Percentiles rank a stretch among this genome's conserved stretches.
These are phyloP conservation scores for Aegilops longissima DNA, from an alignment of 176 grass and related monocot genomes.

Conservation along the genomic window DNA sequence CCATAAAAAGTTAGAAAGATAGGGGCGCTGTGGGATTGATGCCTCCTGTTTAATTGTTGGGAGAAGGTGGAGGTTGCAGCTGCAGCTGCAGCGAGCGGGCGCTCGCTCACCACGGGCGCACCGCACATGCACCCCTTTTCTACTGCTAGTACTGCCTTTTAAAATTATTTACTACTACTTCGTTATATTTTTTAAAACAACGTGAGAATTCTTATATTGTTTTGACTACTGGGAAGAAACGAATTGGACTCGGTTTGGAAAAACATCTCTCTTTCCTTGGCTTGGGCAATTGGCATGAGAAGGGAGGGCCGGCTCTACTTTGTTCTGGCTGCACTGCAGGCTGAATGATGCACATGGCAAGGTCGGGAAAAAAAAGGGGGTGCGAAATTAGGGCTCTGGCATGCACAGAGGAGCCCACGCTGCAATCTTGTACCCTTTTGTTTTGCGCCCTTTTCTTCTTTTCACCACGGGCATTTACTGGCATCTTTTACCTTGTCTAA, in stretches of 20 bases:
- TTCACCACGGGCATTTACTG: background rate
- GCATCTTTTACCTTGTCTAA: background rate
- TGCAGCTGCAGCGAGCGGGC: background rate
- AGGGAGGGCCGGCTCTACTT: slow-evolving; percentile 38
- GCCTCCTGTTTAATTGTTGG: slow-evolving; percentile 40
- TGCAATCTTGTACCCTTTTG: slow-evolving; percentile 32
- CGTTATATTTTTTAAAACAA: too few relatives aligned
- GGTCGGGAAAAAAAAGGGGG: slow-evolving; percentile 29
- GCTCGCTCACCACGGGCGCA: background rate
- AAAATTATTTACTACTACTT: too few relatives aligned
- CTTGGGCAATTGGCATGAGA: slow-evolving; percentile 64
- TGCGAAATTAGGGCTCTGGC: slow-evolving; percentile 24
- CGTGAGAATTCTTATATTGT: too few relatives aligned
- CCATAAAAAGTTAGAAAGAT: slow-evolving; percentile 42
- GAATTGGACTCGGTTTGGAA: too few relatives aligned
- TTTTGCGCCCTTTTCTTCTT: background rate
- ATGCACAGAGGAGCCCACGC: slow-evolving; percentile 45
- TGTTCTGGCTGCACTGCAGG: slow-evolving; percentile 33
- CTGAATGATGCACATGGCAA: slow-evolving; percentile 52
- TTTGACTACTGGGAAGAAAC: too few relatives aligned
- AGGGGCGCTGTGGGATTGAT: slow-evolving; percentile 54
- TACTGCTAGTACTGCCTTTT: background rate
- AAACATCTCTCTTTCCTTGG: background rate
- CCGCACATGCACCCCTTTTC: background rate
- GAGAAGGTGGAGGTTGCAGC: slow-evolving; percentile 34